Evolutionary conservation across 345 rosid genomes (phyloP).

Genomic region (Anacardium occidentale): DNA sequence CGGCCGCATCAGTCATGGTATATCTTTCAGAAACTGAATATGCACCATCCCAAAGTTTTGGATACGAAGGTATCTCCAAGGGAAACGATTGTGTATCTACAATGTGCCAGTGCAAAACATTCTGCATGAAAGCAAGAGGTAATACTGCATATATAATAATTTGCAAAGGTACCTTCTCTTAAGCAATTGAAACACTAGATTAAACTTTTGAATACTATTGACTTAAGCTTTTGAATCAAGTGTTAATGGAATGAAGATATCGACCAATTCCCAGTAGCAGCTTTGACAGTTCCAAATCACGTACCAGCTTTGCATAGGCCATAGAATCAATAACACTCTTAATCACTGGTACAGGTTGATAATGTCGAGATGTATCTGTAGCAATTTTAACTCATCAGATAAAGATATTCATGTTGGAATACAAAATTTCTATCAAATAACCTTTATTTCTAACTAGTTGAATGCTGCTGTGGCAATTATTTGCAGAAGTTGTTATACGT

Average conservation of each 20-base stretch:
- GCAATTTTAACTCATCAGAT: conserved; percentile 7
- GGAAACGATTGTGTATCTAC: conserved; percentile 70
- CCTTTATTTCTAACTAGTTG: neutral
- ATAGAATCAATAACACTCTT: conserved; percentile 73
- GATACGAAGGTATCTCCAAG: conserved; percentile 69
- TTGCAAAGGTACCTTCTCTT: too few species aligned
- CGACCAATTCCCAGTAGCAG: conserved; percentile 4
- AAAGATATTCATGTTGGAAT: neutral
- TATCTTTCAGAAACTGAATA: conserved; percentile 57
- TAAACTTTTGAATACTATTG: too few species aligned
- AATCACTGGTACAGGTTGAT: conserved; percentile 52
- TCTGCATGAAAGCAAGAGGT: conserved; percentile 34
- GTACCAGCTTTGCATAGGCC: conserved; percentile 70
- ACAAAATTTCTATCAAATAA: conserved; percentile 1
- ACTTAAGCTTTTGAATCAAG: too few species aligned
- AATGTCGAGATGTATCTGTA: conserved; percentile 80
- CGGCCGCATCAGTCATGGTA: conserved; percentile 61
- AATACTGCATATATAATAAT: neutral
- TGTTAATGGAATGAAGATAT: neutral
- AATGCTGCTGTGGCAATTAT: neutral
- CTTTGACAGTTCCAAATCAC: conserved; percentile 10
- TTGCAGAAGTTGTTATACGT: neutral
- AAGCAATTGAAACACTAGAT: too few species aligned
- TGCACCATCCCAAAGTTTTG: conserved; percentile 73
- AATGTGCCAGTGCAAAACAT: conserved; percentile 80